Evolutionary conservation across 768 basidiomycete species (phyloP).

Genomic region (Trametes cingulata): DNA sequence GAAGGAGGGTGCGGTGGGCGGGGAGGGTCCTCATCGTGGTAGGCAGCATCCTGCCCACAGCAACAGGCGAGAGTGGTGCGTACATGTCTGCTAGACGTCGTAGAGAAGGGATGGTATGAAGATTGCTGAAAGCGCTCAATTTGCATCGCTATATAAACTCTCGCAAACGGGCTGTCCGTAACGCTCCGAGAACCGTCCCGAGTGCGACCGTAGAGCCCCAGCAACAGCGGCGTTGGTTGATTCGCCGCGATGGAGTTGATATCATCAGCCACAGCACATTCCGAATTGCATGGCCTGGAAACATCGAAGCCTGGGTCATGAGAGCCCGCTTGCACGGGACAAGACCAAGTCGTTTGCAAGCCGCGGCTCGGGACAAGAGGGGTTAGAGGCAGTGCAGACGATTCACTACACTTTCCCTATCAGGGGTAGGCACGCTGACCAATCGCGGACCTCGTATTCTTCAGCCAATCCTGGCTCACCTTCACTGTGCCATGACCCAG

Average conservation of each 20-base stretch:
- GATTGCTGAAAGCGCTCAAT: background rate
- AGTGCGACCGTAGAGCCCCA: slow-evolving; percentile 15
- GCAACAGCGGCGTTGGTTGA: background rate
- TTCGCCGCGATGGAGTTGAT: background rate
- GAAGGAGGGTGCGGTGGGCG: slow-evolving; percentile 5
- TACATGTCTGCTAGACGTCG: slow-evolving; percentile 9
- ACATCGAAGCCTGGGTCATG: background rate
- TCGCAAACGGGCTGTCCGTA: slow-evolving; percentile 17
- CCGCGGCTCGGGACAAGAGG: background rate
- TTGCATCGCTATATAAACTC: slow-evolving; percentile 19
- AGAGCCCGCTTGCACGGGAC: background rate
- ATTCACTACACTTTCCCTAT: slow-evolving; percentile 11
- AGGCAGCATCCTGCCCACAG: slow-evolving; percentile 12
- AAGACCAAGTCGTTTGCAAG: background rate
- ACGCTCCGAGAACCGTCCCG: slow-evolving; percentile 25
- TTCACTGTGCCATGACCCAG: too few relatives aligned
- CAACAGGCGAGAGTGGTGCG: slow-evolving; percentile 7
- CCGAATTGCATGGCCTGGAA: background rate
- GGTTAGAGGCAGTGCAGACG: slow-evolving; percentile 9
- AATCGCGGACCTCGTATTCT: slow-evolving; percentile 2
- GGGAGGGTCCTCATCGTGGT: slow-evolving; percentile 12
- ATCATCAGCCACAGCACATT: background rate
- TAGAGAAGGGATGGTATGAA: background rate
- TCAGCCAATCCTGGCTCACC: background rate
- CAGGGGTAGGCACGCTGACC: background rate